These are phyloP conservation scores for Saccharomycopsis javanensis DNA, from an alignment of 805 yeast genomes.

Conservation along the genomic window DNA sequence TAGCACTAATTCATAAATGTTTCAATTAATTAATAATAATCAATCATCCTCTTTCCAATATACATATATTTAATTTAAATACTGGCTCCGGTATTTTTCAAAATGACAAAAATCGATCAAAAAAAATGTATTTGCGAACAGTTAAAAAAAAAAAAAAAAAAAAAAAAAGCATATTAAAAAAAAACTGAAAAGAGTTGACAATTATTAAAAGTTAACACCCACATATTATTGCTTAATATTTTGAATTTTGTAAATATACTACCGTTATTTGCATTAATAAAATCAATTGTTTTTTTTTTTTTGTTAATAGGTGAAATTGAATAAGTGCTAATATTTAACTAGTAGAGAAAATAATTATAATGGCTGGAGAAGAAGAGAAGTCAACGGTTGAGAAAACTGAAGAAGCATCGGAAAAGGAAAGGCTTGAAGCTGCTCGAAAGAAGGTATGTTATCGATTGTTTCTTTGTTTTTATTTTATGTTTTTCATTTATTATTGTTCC, in stretches of 20 bases:
- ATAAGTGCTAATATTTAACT: too few species aligned
- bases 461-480: background rate
- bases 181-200: background rate
- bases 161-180: too few species aligned
- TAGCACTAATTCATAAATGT: too few species aligned
- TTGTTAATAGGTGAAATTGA: background rate
- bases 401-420: conserved; percentile 41
- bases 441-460: conserved; percentile 41
- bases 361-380: conserved; percentile 28
- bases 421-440: conserved; percentile 66
- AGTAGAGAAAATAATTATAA: conserved; percentile 3
- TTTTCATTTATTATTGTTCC: background rate
- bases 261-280: background rate
- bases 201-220: too few species aligned
- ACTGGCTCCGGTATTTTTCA: background rate
- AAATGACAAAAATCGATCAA: background rate
- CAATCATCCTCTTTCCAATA: too few species aligned
- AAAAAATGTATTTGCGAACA: background rate
- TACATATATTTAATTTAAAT: too few species aligned
- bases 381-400: conserved; percentile 22
- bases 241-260: too few species aligned
- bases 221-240: too few species aligned
- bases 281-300: background rate
- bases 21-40: too few species aligned
- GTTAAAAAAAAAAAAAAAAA: background rate